A percentile compares a stretch with the other conserved stretches of the same genome.
phyloP scores from a whole-genome alignment of 2,329 filamentous ascomycete genomes.

The Penicillium sp. region DNA sequence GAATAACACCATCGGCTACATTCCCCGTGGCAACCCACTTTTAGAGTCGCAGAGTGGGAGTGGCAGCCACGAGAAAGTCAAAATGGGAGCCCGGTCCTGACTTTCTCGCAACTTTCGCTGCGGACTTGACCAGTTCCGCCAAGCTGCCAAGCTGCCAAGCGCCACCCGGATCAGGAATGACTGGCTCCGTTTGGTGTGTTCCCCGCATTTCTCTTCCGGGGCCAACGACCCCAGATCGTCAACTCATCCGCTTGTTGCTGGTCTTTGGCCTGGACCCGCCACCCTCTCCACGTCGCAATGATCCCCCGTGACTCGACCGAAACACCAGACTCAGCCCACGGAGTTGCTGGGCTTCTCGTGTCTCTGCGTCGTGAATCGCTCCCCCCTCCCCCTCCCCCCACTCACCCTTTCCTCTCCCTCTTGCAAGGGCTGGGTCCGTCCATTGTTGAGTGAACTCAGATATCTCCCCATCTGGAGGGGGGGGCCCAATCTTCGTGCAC shows the following conservation, averaged over 20 bases:
- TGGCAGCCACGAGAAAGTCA: not conserved
- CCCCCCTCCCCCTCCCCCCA: too few relatives aligned
- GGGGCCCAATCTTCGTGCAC: not conserved
- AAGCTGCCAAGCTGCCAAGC: constrained; percentile 2
- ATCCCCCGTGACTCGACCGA: not conserved
- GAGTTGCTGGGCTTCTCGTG: too few relatives aligned
- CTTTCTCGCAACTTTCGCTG: not conserved
- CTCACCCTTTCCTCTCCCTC: too few relatives aligned
- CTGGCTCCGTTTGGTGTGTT: not conserved
- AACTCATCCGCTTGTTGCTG: not conserved
- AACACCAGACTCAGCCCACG: too few relatives aligned
- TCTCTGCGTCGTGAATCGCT: too few relatives aligned
- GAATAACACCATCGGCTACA: too few relatives aligned
- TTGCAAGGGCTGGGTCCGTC: too few relatives aligned
- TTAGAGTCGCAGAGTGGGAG: too few relatives aligned
- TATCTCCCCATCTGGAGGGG: too few relatives aligned
- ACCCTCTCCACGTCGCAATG: not conserved
- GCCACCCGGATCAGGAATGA: too few relatives aligned
- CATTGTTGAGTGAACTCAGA: not conserved
- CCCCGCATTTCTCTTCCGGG: constrained; percentile 4
- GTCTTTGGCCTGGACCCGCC: not conserved
- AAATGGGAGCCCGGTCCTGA: not conserved
- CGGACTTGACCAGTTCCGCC: not conserved
- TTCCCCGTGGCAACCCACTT: too few relatives aligned
- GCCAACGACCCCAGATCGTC: constrained; percentile 3